Percentiles rank a stretch among this genome's conserved stretches.
Evolutionary conservation across 768 basidiomycete genomes (phyloP).

Genomic region (Boletus rubroflammeus): DNA sequence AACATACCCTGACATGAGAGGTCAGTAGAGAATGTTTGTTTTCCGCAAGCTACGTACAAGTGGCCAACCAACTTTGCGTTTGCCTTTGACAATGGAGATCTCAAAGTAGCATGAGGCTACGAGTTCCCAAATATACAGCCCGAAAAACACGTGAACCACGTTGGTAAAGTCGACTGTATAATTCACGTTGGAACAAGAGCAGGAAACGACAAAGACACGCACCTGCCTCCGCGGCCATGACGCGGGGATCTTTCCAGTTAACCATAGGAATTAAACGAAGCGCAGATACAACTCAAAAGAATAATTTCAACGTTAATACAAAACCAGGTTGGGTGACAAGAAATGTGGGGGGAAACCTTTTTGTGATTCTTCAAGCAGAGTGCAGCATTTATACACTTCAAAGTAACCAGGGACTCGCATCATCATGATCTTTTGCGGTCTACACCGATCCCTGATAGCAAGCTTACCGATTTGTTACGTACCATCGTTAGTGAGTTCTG

Average conservation of each 20-base stretch:
- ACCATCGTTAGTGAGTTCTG: conserved; percentile 1
- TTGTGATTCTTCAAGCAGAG: conserved; percentile 2
- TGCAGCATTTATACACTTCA: conserved; percentile 20
- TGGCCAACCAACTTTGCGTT: conserved; percentile 64
- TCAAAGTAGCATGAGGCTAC: conserved; percentile 63
- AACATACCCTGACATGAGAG: conserved; percentile 13
- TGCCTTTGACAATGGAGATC: conserved; percentile 56
- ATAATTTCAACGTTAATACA: conserved; percentile 1
- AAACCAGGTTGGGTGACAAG: conserved; percentile 6
- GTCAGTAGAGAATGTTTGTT: neutral
- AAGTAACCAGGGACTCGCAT: conserved; percentile 23
- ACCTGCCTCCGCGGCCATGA: conserved; percentile 24
- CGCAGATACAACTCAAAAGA: conserved; percentile 9
- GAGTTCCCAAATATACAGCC: conserved; percentile 67
- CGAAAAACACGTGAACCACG: conserved; percentile 60
- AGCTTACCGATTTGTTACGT: conserved; percentile 17
- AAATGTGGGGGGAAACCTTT: conserved; percentile 1
- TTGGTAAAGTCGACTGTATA: conserved; percentile 53
- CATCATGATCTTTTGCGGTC: conserved; percentile 4
- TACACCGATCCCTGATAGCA: conserved; percentile 7
- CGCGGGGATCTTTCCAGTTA: conserved; percentile 22
- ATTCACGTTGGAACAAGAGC: neutral
- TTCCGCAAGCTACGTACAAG: conserved; percentile 43
- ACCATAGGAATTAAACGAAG: conserved; percentile 22
- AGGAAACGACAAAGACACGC: conserved; percentile 5